phyloP scores from a whole-genome alignment of 78 protist genomes.

The Dictyostelium firmibasis region DNA sequence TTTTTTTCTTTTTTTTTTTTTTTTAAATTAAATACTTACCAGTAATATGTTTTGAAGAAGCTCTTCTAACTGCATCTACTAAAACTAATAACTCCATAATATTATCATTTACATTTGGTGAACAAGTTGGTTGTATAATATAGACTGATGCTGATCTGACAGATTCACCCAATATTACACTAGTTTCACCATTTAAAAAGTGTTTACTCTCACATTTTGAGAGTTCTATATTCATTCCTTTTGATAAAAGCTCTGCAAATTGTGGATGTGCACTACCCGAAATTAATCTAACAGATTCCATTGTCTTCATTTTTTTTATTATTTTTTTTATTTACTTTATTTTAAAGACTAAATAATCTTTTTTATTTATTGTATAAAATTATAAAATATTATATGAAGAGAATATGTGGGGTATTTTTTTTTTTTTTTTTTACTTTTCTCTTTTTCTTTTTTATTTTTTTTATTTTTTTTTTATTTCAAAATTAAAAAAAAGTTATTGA shows the following conservation, averaged over 20 bases:
- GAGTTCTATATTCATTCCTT: slow-evolving; percentile 62
- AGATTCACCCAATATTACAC: slow-evolving; percentile 43
- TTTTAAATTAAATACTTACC: slow-evolving; percentile 35
- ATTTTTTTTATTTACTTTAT: neutral
- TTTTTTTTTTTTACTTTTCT: no score
- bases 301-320: neutral
- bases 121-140: slow-evolving; percentile 87
- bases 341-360: neutral
- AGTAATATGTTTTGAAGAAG: slow-evolving; percentile 85
- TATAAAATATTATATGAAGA: no score
- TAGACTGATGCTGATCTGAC: slow-evolving; percentile 81
- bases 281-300: slow-evolving; percentile 58
- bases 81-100: slow-evolving; percentile 92
- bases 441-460: no score
- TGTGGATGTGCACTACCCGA: slow-evolving; percentile 80
- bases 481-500: no score
- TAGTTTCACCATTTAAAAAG: slow-evolving; percentile 82
- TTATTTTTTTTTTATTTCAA: no score
- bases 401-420: neutral
- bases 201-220: slow-evolving; percentile 38
- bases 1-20: no score
- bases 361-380: neutral
- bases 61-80: slow-evolving; percentile 85
- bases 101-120: slow-evolving; percentile 80
- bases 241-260: slow-evolving; percentile 72